These are phyloP conservation scores for Orobanche coerulescens DNA, from an alignment of 257 asterid genomes.

Conservation along the genomic window DNA sequence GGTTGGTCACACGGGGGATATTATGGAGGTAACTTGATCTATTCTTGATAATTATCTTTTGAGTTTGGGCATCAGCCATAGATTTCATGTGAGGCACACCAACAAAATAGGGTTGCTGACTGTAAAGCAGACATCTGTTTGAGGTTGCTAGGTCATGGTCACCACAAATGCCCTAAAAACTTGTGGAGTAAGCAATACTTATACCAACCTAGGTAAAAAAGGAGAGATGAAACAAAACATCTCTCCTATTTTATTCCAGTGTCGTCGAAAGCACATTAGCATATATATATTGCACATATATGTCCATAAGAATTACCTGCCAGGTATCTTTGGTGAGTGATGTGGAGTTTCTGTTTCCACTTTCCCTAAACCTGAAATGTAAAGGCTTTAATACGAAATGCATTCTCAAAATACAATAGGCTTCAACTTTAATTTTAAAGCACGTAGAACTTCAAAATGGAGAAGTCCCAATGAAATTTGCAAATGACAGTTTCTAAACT, in stretches of 20 bases:
- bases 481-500: constrained; percentile 12
- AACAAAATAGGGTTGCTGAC: too few relatives aligned
- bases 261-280: constrained; percentile 1
- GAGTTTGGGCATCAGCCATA: too few relatives aligned
- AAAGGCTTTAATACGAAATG: neutral
- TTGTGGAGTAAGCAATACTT: neutral
- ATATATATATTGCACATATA: constrained; percentile 1
- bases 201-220: too few relatives aligned
- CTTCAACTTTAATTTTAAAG: constrained; percentile 1
- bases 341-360: constrained; percentile 62
- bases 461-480: neutral
- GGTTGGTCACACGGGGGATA: too few relatives aligned
- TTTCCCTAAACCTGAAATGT: constrained; percentile 64
- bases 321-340: constrained; percentile 57
- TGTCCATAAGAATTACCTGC: constrained; percentile 38
- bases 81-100: too few relatives aligned
- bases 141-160: neutral
- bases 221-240: too few relatives aligned
- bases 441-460: constrained; percentile 1
- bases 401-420: constrained; percentile 11
- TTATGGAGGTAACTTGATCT: too few relatives aligned
- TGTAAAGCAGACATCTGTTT: neutral
- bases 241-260: neutral
- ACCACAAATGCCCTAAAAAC: neutral
- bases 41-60: too few relatives aligned